phyloP scores from a whole-genome alignment of 805 yeast species.

The Hanseniaspora vineae region DNA sequence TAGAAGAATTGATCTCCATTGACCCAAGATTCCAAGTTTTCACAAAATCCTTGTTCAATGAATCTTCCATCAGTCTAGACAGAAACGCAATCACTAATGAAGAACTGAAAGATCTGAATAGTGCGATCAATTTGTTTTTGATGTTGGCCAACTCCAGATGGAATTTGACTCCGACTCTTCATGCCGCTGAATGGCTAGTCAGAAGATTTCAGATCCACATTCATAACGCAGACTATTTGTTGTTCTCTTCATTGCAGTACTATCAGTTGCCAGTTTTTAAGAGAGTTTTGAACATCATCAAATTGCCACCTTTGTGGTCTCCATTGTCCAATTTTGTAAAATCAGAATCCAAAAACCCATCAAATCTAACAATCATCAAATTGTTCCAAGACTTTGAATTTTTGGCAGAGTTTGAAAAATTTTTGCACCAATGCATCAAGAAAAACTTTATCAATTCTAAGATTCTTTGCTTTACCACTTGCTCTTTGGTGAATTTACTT shows the following conservation, averaged over 20 bases:
- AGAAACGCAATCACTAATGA: slow-evolving; percentile 74
- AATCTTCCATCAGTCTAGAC: slow-evolving; percentile 66
- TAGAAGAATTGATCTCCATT: slow-evolving; percentile 54
- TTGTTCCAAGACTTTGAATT: slow-evolving; percentile 61
- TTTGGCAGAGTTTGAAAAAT: slow-evolving; percentile 50
- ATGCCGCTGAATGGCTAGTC: slow-evolving; percentile 89
- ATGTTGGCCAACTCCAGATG: slow-evolving; percentile 65
- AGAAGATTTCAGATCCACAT: slow-evolving; percentile 81
- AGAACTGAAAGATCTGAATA: slow-evolving; percentile 58
- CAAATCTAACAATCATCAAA: slow-evolving; percentile 54
- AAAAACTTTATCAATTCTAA: slow-evolving; percentile 27
- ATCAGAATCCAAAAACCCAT: slow-evolving; percentile 41
- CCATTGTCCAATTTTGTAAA: slow-evolving; percentile 63
- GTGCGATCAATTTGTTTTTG: slow-evolving; percentile 63
- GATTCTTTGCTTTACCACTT: slow-evolving; percentile 58
- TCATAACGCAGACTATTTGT: slow-evolving; percentile 59
- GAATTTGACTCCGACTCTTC: slow-evolving; percentile 59
- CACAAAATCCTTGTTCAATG: slow-evolving; percentile 64
- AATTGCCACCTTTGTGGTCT: slow-evolving; percentile 65
- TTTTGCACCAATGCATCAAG: slow-evolving; percentile 30
- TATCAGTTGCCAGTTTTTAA: slow-evolving; percentile 62
- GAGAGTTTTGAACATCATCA: slow-evolving; percentile 60
- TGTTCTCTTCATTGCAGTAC: slow-evolving; percentile 71
- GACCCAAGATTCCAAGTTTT: slow-evolving; percentile 70
- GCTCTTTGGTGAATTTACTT: slow-evolving; percentile 53